Conservation (phyloP, 306 rosid species). For the Cucumis sativus region DNA sequence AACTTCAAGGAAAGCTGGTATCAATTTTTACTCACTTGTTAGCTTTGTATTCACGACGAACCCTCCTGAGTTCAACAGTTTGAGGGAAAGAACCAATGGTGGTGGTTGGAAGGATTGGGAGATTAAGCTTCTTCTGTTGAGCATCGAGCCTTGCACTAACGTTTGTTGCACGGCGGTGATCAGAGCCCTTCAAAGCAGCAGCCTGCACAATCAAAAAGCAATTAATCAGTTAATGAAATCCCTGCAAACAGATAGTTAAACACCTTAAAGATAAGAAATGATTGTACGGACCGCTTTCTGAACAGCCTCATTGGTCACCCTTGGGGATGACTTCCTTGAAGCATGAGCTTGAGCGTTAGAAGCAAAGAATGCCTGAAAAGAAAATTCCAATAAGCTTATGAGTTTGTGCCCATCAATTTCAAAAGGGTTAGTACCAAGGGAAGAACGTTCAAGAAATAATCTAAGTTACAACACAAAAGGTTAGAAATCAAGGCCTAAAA, state of each 20-base stretch:
- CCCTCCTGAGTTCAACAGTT: constrained; percentile 60
- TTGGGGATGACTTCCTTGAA: constrained; percentile 71
- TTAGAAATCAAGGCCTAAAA: background rate
- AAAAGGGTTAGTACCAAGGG: background rate
- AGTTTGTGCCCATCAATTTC: background rate
- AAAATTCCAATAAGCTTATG: constrained; percentile 7
- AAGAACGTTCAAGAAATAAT: background rate
- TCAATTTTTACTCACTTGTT: constrained; percentile 34
- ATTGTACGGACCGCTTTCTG: constrained; percentile 54
- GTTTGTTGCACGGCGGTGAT: constrained; percentile 51
- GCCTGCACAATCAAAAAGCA: constrained; percentile 31
- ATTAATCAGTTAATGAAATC: constrained; percentile 7
- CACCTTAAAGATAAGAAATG: background rate
- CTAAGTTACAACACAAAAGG: background rate
- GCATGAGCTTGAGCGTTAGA: constrained; percentile 61
- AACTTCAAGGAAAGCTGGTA: background rate
- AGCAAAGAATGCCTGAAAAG: constrained; percentile 53
- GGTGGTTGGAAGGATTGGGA: constrained; percentile 78
- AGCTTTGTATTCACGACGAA: constrained; percentile 77
- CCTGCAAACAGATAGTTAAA: background rate
- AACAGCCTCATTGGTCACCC: constrained; percentile 69
- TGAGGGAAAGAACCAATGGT: constrained; percentile 88
- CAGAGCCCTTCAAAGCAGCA: constrained; percentile 65
- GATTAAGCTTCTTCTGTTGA: constrained; percentile 71
- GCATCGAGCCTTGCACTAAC: constrained; percentile 61